Evolutionary conservation across 352 stramenopile species (phyloP).

Genomic region (Phytopythium ostracodes): DNA sequence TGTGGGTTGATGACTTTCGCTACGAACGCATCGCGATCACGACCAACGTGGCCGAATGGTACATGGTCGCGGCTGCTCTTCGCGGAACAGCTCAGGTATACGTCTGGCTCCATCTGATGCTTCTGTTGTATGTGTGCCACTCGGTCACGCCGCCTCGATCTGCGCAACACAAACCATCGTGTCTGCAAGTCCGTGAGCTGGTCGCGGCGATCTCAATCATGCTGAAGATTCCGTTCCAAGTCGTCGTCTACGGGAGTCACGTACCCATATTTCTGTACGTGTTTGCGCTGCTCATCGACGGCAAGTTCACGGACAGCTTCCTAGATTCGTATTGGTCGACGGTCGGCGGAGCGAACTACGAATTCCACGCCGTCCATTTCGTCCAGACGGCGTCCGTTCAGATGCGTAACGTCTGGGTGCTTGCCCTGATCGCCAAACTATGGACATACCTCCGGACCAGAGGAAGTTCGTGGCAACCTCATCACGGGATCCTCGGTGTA

Average conservation of each 20-base stretch:
- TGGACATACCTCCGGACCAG: conserved; percentile 11
- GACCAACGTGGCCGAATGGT: conserved; percentile 36
- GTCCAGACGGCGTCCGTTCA: conserved; percentile 27
- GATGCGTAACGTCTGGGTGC: conserved; percentile 42
- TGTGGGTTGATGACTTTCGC: conserved; percentile 48
- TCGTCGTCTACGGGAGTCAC: conserved; percentile 44
- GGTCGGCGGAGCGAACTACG: conserved; percentile 13
- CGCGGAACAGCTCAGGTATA: conserved; percentile 30
- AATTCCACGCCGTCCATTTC: conserved; percentile 24
- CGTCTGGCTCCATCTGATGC: conserved; percentile 39
- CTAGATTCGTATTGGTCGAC: conserved; percentile 38
- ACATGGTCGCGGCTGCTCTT: conserved; percentile 15
- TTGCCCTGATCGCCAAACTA: conserved; percentile 29
- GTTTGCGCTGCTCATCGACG: conserved; percentile 33
- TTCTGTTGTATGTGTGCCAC: conserved; percentile 15
- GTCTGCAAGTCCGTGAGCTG: neutral
- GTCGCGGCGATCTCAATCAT: conserved; percentile 6
- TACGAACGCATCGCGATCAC: conserved; percentile 38
- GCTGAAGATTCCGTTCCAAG: conserved; percentile 44
- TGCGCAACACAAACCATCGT: neutral
- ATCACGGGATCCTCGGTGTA: conserved; percentile 19
- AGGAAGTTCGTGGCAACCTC: conserved; percentile 2
- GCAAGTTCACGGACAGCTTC: conserved; percentile 30
- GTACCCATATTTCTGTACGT: conserved; percentile 37
- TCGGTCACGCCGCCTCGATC: conserved; percentile 4